These are phyloP conservation scores for Penicillium argentinense DNA, from an alignment of 495 filamentous ascomycete genomes.

Conservation along the genomic window DNA sequence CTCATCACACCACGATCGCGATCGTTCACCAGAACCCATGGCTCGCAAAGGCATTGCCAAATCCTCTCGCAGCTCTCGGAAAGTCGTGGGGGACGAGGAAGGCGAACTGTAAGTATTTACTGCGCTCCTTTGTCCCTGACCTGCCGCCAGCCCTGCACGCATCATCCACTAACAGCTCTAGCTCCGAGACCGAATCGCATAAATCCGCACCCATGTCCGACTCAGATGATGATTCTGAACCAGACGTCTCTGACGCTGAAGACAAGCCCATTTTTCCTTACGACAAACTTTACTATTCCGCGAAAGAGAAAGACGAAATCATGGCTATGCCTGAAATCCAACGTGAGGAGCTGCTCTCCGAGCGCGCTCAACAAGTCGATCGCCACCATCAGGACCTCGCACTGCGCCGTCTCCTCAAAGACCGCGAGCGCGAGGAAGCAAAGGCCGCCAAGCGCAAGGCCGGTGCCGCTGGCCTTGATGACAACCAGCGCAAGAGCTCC, in stretches of 20 bases:
- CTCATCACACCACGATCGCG: conserved; percentile 27
- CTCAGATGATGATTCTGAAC: conserved; percentile 60
- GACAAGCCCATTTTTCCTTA: conserved; percentile 72
- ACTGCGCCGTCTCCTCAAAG: conserved; percentile 76
- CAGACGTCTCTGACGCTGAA: conserved; percentile 50
- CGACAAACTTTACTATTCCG: conserved; percentile 81
- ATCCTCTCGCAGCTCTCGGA: conserved; percentile 41
- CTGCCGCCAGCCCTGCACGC: no score
- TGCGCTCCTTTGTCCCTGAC: conserved; percentile 2
- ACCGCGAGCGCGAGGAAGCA: conserved; percentile 61
- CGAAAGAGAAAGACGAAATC: conserved; percentile 77
- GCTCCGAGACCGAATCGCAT: conserved; percentile 65
- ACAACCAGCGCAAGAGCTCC: conserved; percentile 73
- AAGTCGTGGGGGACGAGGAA: conserved; percentile 58
- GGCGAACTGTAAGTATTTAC: conserved; percentile 82
- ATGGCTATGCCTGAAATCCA: conserved; percentile 86
- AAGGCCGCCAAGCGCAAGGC: conserved; percentile 75
- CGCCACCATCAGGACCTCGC: conserved; percentile 78
- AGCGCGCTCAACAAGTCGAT: conserved; percentile 79
- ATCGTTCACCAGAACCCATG: conserved; percentile 34
- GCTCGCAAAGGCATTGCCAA: conserved; percentile 51
- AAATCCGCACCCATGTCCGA: conserved; percentile 88
- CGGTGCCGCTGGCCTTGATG: conserved; percentile 69
- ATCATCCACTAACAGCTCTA: conserved; percentile 25
- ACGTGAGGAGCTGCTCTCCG: conserved; percentile 85